Evolutionary conservation across 352 stramenopile species (phyloP).

Genomic region (Globisporangium yorkense): DNA sequence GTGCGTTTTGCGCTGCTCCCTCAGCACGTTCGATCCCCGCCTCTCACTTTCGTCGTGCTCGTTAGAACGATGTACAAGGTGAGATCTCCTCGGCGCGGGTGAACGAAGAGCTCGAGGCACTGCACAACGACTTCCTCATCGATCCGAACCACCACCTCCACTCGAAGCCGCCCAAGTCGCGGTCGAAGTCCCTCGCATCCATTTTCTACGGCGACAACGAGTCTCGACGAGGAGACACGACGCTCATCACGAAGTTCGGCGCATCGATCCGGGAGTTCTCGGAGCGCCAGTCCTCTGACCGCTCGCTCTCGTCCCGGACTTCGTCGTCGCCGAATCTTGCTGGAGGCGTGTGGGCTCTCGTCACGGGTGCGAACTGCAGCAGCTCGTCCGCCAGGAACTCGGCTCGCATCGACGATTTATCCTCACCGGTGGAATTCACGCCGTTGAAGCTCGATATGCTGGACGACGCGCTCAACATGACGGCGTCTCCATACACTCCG

Average conservation of each 20-base stretch:
- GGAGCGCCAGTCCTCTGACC: slow-evolving; percentile 4
- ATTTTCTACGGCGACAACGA: neutral
- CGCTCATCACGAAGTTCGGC: slow-evolving; percentile 8
- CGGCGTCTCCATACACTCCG: neutral
- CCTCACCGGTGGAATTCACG: slow-evolving; percentile 1
- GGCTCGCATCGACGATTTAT: neutral
- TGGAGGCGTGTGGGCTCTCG: slow-evolving; percentile 12
- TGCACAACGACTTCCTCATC: slow-evolving; percentile 2
- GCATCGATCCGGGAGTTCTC: slow-evolving; percentile 12
- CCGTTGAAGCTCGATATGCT: slow-evolving; percentile 9
- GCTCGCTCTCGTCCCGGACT: slow-evolving; percentile 7
- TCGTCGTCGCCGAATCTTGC: slow-evolving; percentile 3
- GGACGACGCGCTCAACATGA: neutral
- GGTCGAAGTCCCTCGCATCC: neutral
- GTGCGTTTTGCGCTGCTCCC: slow-evolving; percentile 11
- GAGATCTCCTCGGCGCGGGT: slow-evolving; percentile 13
- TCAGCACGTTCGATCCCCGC: neutral
- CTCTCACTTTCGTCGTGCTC: neutral
- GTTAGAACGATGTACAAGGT: slow-evolving; percentile 6
- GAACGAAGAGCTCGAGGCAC: slow-evolving; percentile 12
- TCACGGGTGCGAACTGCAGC: slow-evolving; percentile 1
- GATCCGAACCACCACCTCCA: neutral
- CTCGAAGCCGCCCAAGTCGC: slow-evolving; percentile 2
- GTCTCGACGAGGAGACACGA: neutral
- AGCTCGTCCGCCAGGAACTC: neutral